phyloP scores from a whole-genome alignment of 2,329 filamentous ascomycete genomes.

The Didymella exigua region DNA sequence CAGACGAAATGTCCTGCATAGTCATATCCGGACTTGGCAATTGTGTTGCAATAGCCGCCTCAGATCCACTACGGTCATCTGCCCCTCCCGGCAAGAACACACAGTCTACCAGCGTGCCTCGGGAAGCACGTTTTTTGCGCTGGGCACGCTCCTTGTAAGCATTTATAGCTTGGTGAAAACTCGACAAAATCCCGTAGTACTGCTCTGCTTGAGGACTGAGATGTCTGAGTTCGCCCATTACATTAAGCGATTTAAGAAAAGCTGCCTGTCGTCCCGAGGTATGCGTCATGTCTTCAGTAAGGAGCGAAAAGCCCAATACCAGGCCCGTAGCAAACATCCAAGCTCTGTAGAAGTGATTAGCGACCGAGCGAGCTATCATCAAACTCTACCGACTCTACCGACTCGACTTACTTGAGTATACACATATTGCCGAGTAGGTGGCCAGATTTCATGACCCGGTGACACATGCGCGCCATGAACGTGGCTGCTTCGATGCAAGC shows the following conservation, averaged over 20 bases:
- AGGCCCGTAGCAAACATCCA: conserved; percentile 63
- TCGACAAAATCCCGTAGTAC: conserved; percentile 60
- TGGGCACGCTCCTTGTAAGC: conserved; percentile 20
- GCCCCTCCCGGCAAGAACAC: conserved; percentile 16
- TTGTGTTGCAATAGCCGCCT: conserved; percentile 15
- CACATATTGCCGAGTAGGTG: conserved; percentile 62
- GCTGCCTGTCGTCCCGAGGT: conserved; percentile 53
- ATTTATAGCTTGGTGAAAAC: conserved; percentile 27
- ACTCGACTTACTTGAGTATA: conserved; percentile 60
- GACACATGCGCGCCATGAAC: conserved; percentile 61
- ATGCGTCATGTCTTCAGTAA: conserved; percentile 56
- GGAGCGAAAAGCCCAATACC: conserved; percentile 62
- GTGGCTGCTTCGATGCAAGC: conserved; percentile 63
- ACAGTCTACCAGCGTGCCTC: conserved; percentile 16
- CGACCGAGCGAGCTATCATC: background rate
- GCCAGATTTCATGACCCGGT: conserved; percentile 54
- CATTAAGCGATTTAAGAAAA: conserved; percentile 57
- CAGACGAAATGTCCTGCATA: conserved; percentile 8
- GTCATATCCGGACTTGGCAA: conserved; percentile 23
- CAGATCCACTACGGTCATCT: conserved; percentile 6
- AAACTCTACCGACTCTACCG: no score
- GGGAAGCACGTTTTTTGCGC: conserved; percentile 10
- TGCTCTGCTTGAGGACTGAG: conserved; percentile 63
- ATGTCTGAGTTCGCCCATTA: conserved; percentile 56
- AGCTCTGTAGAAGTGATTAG: conserved; percentile 46